Conservation (phyloP, 2,329 filamentous ascomycete genomes). For the Pseudogymnoascus sp. region DNA sequence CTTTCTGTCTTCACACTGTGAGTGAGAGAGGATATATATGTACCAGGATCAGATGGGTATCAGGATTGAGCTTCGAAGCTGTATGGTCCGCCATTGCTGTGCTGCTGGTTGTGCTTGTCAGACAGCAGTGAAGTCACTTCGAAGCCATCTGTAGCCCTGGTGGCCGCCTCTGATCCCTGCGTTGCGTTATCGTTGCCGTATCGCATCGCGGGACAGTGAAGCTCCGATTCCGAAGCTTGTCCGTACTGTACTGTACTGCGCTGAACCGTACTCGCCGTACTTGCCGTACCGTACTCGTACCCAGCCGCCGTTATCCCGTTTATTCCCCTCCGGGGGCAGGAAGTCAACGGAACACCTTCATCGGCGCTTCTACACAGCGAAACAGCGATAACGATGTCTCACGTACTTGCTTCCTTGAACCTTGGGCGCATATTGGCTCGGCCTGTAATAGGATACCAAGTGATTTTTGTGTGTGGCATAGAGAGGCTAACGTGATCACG, state of each 20-base stretch:
- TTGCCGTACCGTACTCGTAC: not conserved
- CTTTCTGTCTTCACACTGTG: conserved; percentile 4
- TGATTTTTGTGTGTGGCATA: not conserved
- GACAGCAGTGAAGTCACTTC: not conserved
- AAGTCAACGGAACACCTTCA: not conserved
- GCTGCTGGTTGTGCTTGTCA: not conserved
- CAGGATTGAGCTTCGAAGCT: conserved; percentile 63
- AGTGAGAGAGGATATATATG: conserved; percentile 19
- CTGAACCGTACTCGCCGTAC: not conserved
- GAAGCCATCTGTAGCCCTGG: conserved; percentile 6
- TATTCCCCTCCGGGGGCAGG: not conserved
- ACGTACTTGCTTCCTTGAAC: not conserved
- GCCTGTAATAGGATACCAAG: not conserved
- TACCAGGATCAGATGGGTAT: conserved; percentile 68
- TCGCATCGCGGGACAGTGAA: not conserved
- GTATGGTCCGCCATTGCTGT: conserved; percentile 49
- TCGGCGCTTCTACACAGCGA: not conserved
- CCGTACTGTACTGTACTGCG: not conserved
- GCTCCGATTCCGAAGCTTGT: not conserved
- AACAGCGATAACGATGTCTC: not conserved
- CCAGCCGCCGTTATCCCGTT: too few species aligned
- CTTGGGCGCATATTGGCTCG: not conserved
- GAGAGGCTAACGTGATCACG: not conserved
- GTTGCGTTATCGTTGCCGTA: not conserved
- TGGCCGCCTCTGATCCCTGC: conserved; percentile 3